Evolutionary conservation across 768 basidiomycete species (phyloP).

Genomic region (Boletus pseudopeckii): DNA sequence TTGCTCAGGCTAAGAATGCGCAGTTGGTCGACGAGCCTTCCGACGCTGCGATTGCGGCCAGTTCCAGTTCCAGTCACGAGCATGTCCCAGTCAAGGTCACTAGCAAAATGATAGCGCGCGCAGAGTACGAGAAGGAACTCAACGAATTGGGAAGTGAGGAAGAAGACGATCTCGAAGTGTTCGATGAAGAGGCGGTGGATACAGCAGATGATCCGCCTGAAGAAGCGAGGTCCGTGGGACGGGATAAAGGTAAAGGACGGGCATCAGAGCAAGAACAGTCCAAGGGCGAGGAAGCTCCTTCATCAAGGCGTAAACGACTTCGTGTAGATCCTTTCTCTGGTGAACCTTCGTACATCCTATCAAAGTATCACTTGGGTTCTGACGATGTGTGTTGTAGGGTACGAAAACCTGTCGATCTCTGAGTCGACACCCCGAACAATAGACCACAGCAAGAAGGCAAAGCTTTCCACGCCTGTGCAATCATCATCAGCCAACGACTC

Average conservation of each 20-base stretch:
- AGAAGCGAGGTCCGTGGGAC: neutral
- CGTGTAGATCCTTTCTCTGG: constrained; percentile 67
- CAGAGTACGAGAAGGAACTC: constrained; percentile 57
- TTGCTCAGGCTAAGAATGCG: constrained; percentile 52
- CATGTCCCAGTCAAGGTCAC: constrained; percentile 57
- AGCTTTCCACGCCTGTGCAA: neutral
- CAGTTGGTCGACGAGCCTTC: constrained; percentile 34
- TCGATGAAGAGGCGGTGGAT: constrained; percentile 28
- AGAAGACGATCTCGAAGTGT: constrained; percentile 38
- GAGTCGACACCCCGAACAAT: neutral
- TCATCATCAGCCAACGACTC: neutral
- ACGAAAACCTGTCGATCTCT: constrained; percentile 21
- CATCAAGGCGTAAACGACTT: constrained; percentile 48
- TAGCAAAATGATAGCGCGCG: constrained; percentile 69
- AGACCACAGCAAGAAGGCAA: constrained; percentile 11
- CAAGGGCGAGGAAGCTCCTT: constrained; percentile 9
- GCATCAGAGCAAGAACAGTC: constrained; percentile 27
- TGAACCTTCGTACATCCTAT: constrained; percentile 18
- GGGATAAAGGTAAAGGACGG: constrained; percentile 38
- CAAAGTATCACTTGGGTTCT: neutral
- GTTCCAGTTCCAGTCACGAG: constrained; percentile 14
- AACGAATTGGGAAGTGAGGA: constrained; percentile 42
- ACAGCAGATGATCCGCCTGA: neutral
- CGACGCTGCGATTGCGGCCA: neutral
- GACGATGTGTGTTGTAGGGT: constrained; percentile 25